Conservation (phyloP, 2,329 filamentous ascomycete genomes). For the Cladophialophora bantiana region DNA sequence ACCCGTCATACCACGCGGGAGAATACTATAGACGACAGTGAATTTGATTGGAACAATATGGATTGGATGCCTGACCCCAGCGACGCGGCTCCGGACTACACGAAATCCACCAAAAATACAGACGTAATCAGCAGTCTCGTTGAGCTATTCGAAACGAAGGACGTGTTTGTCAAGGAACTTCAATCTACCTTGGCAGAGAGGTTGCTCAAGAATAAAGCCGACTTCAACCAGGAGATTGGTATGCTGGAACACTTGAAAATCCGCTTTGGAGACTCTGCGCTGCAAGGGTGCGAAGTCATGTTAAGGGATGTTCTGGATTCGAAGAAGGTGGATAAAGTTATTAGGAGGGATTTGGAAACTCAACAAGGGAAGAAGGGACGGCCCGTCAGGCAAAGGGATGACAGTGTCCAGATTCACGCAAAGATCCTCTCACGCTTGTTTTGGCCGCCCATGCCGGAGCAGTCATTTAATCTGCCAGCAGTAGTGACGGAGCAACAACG, state of each 20-base stretch:
- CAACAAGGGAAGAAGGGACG: constrained; percentile 39
- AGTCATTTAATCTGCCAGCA: constrained; percentile 54
- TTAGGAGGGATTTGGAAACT: constrained; percentile 61
- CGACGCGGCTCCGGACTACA: constrained; percentile 91
- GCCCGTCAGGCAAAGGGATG: constrained; percentile 17
- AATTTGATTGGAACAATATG: constrained; percentile 90
- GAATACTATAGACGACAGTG: constrained; percentile 61
- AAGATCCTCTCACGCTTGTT: constrained; percentile 92
- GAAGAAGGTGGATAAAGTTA: constrained; percentile 71
- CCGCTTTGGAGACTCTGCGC: constrained; percentile 80
- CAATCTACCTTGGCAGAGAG: constrained; percentile 88
- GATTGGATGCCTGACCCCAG: constrained; percentile 91
- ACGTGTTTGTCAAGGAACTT: constrained; percentile 93
- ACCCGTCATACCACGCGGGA: constrained; percentile 45
- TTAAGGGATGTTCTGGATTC: constrained; percentile 90
- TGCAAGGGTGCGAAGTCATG: constrained; percentile 98
- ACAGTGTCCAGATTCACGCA: constrained; percentile 65
- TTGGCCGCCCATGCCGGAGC: constrained; percentile 80
- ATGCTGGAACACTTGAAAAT: constrained; percentile 87
- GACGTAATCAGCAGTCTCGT: constrained; percentile 93
- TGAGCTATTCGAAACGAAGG: constrained; percentile 84
- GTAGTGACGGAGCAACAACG: constrained; percentile 65
- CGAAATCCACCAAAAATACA: constrained; percentile 77
- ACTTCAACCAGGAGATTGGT: constrained; percentile 79
- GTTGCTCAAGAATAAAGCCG: constrained; percentile 68